These are phyloP conservation scores for Jacaranda mimosifolia DNA, from an alignment of 257 asterid species.

Conservation along the genomic window DNA sequence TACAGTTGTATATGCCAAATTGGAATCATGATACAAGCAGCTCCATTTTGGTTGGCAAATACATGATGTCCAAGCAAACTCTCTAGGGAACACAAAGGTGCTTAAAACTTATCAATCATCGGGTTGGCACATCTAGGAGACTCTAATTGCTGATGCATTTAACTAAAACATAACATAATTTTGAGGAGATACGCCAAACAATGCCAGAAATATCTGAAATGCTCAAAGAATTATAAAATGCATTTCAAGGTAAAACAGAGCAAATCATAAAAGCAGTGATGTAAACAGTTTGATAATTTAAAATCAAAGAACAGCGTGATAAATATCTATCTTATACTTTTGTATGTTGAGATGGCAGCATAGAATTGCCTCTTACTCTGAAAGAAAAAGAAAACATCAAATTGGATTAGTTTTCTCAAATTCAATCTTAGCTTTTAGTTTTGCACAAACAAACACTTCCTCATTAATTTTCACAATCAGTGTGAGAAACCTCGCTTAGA, in stretches of 20 bases:
- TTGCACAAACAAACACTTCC: not conserved
- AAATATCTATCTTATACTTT: not conserved
- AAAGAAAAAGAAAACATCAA: not conserved
- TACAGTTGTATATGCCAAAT: not conserved
- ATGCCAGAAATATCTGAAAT: not conserved
- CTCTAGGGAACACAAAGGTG: no score
- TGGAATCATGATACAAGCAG: no score
- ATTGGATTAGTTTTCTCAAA: not conserved
- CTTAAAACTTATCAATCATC: not conserved
- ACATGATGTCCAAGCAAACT: no score
- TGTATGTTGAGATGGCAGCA: not conserved
- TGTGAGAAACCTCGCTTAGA: conserved; percentile 5
- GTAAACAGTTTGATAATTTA: not conserved
- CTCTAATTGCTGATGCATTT: not conserved
- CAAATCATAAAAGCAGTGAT: not conserved
- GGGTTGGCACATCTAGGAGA: not conserved
- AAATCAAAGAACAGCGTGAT: conserved; percentile 2
- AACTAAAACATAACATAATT: not conserved
- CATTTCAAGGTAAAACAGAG: not conserved
- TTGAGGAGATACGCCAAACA: not conserved
- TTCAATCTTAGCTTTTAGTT: not conserved
- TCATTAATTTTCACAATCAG: not conserved
- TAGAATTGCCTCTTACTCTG: not conserved
- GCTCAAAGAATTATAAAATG: not conserved
- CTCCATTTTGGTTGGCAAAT: no score